These are phyloP conservation scores for Heritiera littoralis DNA, from an alignment of 345 rosid species.

Conservation along the genomic window DNA sequence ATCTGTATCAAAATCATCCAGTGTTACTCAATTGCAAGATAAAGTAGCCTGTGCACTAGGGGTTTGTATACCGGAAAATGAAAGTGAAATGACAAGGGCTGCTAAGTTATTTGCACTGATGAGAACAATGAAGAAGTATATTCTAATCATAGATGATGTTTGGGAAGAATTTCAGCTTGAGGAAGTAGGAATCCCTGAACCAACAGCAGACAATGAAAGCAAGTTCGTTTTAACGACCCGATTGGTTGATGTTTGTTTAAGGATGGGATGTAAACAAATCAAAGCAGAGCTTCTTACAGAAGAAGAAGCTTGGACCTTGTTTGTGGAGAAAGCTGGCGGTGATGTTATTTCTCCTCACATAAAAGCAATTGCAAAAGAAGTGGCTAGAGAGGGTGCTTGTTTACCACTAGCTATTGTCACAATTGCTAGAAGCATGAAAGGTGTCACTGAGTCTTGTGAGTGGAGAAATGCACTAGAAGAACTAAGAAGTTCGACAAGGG, in stretches of 20 bases:
- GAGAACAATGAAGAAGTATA: neutral
- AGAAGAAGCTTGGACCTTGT: slow-evolving; percentile 19
- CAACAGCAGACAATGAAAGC: slow-evolving; percentile 7
- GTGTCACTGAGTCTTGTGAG: slow-evolving; percentile 8
- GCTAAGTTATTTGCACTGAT: neutral
- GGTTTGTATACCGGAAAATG: neutral
- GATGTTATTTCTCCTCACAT: neutral
- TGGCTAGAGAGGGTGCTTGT: slow-evolving; percentile 24
- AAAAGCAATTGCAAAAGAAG: neutral
- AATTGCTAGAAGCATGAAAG: slow-evolving; percentile 27
- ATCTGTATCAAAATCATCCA: neutral
- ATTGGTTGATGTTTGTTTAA: neutral
- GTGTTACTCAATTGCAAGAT: neutral
- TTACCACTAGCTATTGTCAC: slow-evolving; percentile 25
- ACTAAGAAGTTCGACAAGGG: slow-evolving; percentile 1
- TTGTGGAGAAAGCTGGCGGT: neutral
- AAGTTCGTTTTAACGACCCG: slow-evolving; percentile 15
- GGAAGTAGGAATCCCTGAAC: slow-evolving; percentile 14
- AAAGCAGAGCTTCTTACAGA: slow-evolving; percentile 2
- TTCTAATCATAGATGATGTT: slow-evolving; percentile 15
- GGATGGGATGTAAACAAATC: neutral
- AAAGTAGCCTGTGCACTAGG: neutral
- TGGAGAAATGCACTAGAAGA: slow-evolving; percentile 25
- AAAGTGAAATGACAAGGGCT: slow-evolving; percentile 11
- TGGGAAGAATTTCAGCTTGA: slow-evolving; percentile 8